Evolutionary conservation across 1,284 basidiomycete species (phyloP).

Genomic region (Ceratobasidium theobromae): DNA sequence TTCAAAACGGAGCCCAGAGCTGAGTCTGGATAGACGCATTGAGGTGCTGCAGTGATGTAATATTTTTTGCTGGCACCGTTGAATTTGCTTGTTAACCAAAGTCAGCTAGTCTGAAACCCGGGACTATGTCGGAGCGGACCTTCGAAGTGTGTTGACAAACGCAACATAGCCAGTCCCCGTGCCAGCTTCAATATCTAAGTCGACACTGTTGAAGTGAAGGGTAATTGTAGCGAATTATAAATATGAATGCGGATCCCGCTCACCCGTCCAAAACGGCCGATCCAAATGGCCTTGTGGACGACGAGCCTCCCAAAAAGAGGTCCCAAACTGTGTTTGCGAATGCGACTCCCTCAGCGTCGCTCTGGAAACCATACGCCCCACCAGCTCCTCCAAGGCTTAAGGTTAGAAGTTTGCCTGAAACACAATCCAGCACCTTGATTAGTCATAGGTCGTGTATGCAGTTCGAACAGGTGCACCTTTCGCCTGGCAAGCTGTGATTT

Average conservation of each 20-base stretch:
- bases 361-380: constrained; percentile 58
- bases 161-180: constrained; percentile 56
- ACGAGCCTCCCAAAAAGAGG: constrained; percentile 60
- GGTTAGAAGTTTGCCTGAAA: constrained; percentile 56
- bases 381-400: constrained; percentile 64
- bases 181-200: constrained; percentile 67
- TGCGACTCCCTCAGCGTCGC: constrained; percentile 48
- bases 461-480: constrained; percentile 43
- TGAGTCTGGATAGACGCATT: constrained; percentile 37
- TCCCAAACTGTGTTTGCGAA: constrained; percentile 54
- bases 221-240: not conserved
- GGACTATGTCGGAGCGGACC: not conserved
- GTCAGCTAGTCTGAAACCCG: not conserved
- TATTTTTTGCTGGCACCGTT: constrained; percentile 36
- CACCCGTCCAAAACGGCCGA: constrained; percentile 64
- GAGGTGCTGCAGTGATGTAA: constrained; percentile 39
- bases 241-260: constrained; percentile 34
- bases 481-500: constrained; percentile 60
- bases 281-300: constrained; percentile 62
- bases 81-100: constrained; percentile 9
- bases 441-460: not conserved
- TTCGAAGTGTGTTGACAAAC: constrained; percentile 59
- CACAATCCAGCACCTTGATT: not conserved
- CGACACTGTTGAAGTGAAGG: constrained; percentile 49
- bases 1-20: constrained; percentile 36